Base-by-base conservation (phyloP, 805 yeast genomes). In the Candida ovalis region DNA sequence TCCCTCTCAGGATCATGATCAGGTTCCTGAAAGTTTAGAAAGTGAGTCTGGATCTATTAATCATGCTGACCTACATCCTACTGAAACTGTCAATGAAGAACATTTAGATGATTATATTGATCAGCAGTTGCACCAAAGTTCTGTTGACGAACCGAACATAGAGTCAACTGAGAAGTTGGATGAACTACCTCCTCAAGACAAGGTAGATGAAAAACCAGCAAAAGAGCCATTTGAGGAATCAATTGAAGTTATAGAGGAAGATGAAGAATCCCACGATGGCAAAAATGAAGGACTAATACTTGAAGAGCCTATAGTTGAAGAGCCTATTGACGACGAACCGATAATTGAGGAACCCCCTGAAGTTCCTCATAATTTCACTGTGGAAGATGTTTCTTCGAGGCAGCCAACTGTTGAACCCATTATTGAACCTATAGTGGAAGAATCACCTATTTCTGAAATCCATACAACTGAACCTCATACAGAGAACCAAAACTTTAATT, bases 311-410 rank as follows among this genome's bases (percentile, higher is more conserved):
- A 10, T 24, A 4, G 42, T 30, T 12, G 44, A 47, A 24, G 46
- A 43, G 38, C 48, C 48, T 24, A 28, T 23, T 21, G 48, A 24
- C 2, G 44, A 44, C 38, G 46, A 41, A 19, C 44, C 45, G 1
- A n/a, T 23, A 23, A 19, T 24, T 1, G 32, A 39, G 2, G 30
- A 39, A 39, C 27, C 32, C 13, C 30, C 30, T 13, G 13, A 15
- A 19, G 41, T 39, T 13, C 28, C 24, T 28, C 42, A 7, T 18
- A 21, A 35, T 7, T 35, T 35, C 38, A 35, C 38, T 5, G 22
- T 35, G 8, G 22, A 35, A 12, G 38, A 35, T 18, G 17, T 35
- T 18, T 35, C 38, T 17, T 35, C 38, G 5, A 35, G 38, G 17
- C 38, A 35, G 12, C 4, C 22, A n/a, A n/a, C 41, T 4, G 21